A percentile compares a stretch with the other conserved stretches of the same genome.
Conservation (phyloP, 805 yeast genomes). For the Sporopachydermia lactativora region DNA sequence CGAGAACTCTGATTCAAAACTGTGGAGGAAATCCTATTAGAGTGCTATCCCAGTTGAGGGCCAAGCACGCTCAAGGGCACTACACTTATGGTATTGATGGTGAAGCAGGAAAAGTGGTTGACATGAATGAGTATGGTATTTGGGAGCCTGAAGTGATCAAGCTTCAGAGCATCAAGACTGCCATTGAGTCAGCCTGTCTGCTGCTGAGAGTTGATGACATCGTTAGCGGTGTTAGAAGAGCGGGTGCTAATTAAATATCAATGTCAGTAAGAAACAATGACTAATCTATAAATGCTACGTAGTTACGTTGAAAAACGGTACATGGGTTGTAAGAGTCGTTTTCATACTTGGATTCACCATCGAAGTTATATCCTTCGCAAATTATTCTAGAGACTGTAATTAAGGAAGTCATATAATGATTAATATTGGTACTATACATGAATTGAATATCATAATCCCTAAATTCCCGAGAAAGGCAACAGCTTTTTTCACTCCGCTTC, state of each 20-base stretch:
- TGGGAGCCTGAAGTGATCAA: conserved; percentile 99
- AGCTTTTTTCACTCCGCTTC: neutral
- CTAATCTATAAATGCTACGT: no score
- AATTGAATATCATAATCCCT: no score
- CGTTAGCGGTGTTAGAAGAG: conserved; percentile 82
- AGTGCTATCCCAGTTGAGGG: conserved; percentile 78
- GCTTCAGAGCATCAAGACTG: conserved; percentile 95
- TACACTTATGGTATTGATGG: conserved; percentile 90
- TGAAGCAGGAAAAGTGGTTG: conserved; percentile 84
- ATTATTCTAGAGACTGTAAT: no score
- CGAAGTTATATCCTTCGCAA: no score
- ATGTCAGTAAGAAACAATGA: neutral
- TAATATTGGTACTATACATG: no score
- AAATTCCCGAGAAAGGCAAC: no score
- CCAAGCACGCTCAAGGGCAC: conserved; percentile 88
- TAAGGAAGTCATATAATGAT: no score
- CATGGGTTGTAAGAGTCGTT: no score
- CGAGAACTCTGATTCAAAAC: conserved; percentile 93
- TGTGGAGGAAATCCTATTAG: conserved; percentile 96
- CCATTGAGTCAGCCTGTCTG: conserved; percentile 92
- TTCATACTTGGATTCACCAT: no score
- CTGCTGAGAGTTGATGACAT: conserved; percentile 94
- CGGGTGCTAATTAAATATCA: conserved; percentile 5
- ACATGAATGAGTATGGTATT: conserved; percentile 90
- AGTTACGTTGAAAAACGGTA: no score